phyloP scores from a whole-genome alignment of 2,329 filamentous ascomycete genomes.

The Aspergillus flavus region DNA sequence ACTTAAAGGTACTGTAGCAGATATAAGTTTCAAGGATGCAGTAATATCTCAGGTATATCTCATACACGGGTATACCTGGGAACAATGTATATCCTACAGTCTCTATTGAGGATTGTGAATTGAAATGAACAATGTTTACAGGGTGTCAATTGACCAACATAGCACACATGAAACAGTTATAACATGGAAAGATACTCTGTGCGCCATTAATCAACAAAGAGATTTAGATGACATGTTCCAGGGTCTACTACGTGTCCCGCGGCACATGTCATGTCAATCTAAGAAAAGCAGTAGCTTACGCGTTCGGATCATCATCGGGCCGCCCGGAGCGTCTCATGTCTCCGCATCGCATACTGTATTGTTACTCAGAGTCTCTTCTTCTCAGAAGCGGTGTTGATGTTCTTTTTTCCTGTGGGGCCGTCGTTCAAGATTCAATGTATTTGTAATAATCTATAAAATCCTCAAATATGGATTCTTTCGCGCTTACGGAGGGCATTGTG shows the following conservation, averaged over 20 bases:
- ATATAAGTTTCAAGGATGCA: no score
- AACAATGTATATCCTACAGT: neutral
- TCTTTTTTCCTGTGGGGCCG: constrained; percentile 28
- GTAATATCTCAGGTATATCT: no score
- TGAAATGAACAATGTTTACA: neutral
- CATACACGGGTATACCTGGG: no score
- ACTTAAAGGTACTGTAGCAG: no score
- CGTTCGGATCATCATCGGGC: constrained; percentile 37
- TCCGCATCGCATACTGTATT: constrained; percentile 25
- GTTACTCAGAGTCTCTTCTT: neutral
- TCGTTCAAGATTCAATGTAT: constrained; percentile 14
- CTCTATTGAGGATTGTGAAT: neutral
- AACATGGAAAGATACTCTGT: neutral
- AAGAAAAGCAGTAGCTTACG: constrained; percentile 16
- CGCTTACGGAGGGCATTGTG: constrained; percentile 43
- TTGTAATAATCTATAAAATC: neutral
- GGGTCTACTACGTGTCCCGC: neutral
- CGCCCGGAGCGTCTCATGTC: constrained; percentile 34
- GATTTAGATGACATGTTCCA: neutral
- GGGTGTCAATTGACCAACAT: neutral
- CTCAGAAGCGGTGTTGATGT: constrained; percentile 13
- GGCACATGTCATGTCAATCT: neutral
- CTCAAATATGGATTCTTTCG: constrained; percentile 46
- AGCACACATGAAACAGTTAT: neutral
- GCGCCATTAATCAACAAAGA: neutral